phyloP scores from a whole-genome alignment of 352 stramenopile genomes.

The Pythium angustatum region DNA sequence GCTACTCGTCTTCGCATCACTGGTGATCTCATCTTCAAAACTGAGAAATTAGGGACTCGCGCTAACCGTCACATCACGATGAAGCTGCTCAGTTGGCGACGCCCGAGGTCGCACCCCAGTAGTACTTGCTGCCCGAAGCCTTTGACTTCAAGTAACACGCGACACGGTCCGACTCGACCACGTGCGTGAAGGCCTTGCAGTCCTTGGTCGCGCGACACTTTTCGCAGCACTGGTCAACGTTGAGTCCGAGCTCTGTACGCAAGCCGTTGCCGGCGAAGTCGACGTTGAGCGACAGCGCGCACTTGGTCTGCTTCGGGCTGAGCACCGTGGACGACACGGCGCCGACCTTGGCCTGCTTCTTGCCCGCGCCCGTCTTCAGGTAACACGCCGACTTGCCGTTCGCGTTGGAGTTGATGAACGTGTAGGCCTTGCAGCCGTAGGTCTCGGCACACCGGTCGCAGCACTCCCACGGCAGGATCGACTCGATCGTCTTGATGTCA shows the following conservation, averaged over 20 bases:
- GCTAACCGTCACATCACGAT: no score
- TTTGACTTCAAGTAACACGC: conserved; percentile 54
- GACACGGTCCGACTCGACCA: conserved; percentile 34
- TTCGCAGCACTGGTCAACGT: conserved; percentile 44
- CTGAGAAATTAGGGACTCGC: no score
- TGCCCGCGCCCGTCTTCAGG: conserved; percentile 7
- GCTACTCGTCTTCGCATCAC: background rate
- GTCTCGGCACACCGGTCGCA: conserved; percentile 22
- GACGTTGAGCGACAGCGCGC: conserved; percentile 4
- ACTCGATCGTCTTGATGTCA: conserved; percentile 36
- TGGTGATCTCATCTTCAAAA: no score
- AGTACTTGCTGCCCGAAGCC: conserved; percentile 17
- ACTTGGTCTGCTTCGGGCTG: background rate
- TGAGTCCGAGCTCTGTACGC: conserved; percentile 36
- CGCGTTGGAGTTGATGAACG: conserved; percentile 7
- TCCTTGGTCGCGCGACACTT: conserved; percentile 41
- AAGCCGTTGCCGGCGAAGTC: conserved; percentile 54
- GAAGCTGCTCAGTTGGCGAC: conserved; percentile 7
- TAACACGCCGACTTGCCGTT: conserved; percentile 2
- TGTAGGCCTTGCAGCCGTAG: background rate
- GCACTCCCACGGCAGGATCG: conserved; percentile 25
- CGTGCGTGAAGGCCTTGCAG: conserved; percentile 57
- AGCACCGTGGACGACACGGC: conserved; percentile 30
- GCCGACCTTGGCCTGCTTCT: conserved; percentile 12
- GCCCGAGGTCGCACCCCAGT: conserved; percentile 47